Conservation (phyloP, 2,329 filamentous ascomycete species). For the Lecanosticta acicola region DNA sequence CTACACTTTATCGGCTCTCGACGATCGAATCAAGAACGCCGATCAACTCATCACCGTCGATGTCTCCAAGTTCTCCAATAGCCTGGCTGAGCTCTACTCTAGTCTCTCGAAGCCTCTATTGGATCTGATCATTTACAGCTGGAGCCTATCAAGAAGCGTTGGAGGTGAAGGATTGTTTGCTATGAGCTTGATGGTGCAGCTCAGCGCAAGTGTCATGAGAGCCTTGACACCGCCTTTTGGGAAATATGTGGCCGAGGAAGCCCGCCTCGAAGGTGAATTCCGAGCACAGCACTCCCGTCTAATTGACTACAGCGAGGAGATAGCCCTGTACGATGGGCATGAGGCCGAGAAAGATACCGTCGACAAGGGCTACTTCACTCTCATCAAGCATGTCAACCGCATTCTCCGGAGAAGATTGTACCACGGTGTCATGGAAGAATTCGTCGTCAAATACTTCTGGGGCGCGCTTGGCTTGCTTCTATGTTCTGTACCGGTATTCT, state of each 20-base stretch:
- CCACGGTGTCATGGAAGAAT: conserved; percentile 99
- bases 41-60: conserved; percentile 97
- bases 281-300: conserved; percentile 88
- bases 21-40: conserved; percentile 97
- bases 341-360: conserved; percentile 92
- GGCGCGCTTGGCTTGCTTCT: conserved; percentile 84
- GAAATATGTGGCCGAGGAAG: conserved; percentile 95
- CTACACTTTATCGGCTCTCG: conserved; percentile 88
- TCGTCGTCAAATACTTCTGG: conserved; percentile 99
- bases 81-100: conserved; percentile 88
- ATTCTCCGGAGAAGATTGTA: conserved; percentile 87
- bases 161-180: conserved; percentile 92
- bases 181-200: conserved; percentile 88
- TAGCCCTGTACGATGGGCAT: conserved; percentile 86
- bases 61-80: conserved; percentile 93
- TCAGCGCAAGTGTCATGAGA: conserved; percentile 89
- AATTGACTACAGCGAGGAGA: conserved; percentile 93
- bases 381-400: conserved; percentile 98
- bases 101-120: conserved; percentile 91
- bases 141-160: conserved; percentile 87
- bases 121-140: conserved; percentile 96
- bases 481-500: conserved; percentile 92
- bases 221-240: conserved; percentile 93
- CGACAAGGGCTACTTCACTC: conserved; percentile 96
- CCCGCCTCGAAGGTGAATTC: conserved; percentile 90